Conservation (phyloP, 257 asterid species). For the Petrea volubilis region DNA sequence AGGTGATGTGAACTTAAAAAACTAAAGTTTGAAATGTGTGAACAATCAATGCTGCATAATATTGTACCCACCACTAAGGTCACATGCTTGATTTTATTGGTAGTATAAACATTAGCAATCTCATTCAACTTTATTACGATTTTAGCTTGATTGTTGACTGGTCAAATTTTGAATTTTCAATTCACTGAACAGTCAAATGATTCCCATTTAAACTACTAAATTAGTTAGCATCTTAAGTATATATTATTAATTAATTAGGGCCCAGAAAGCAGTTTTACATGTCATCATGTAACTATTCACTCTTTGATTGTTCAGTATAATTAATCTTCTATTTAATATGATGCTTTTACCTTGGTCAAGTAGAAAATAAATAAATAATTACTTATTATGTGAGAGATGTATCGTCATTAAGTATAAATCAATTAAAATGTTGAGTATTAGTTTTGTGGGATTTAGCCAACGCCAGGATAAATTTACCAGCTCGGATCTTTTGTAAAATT, state of each 20-base stretch:
- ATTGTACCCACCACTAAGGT: not conserved
- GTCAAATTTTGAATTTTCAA: slow-evolving; percentile 32
- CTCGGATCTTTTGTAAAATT: too few relatives aligned
- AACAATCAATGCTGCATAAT: slow-evolving; percentile 10
- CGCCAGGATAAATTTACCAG: too few relatives aligned
- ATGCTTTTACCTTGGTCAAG: too few relatives aligned
- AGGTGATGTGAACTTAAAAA: slow-evolving; percentile 20
- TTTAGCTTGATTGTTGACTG: slow-evolving; percentile 27
- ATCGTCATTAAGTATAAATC: too few relatives aligned
- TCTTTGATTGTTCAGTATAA: too few relatives aligned
- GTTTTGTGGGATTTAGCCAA: too few relatives aligned
- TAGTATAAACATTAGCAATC: slow-evolving; percentile 23
- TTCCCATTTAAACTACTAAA: slow-evolving; percentile 30
- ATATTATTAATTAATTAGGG: slow-evolving; percentile 8
- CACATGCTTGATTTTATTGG: slow-evolving; percentile 23
- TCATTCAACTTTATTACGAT: slow-evolving; percentile 5
- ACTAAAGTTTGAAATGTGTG: slow-evolving; percentile 21
- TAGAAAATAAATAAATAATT: too few relatives aligned
- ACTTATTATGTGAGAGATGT: too few relatives aligned
- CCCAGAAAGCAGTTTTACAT: not conserved
- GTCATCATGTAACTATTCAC: too few relatives aligned
- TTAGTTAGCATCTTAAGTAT: not conserved
- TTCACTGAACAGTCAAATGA: slow-evolving; percentile 28
- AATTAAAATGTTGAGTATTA: too few relatives aligned
- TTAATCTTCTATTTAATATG: too few relatives aligned